Base-by-base conservation (phyloP, 805 yeast genomes). In the Candida khao-thaluensis region DNA sequence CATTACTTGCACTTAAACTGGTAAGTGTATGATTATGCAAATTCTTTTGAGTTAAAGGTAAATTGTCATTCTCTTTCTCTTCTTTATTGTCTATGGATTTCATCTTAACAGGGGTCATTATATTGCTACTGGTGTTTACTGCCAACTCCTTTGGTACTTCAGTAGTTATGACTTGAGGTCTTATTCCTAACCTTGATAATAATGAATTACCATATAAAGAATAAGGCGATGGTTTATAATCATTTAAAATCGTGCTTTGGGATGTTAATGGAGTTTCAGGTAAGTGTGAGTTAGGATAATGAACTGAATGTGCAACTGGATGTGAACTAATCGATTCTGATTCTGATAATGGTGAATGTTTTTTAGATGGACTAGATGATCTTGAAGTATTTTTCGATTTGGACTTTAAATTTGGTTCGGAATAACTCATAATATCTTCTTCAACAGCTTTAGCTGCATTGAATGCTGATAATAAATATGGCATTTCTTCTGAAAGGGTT, bases 381-480 rank as follows among this genome's bases (percentile, higher is more conserved):
- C 24, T 7, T n/a, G n/a, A n/a, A n/a, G n/a, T n/a, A n/a, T n/a
- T n/a, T 7, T 28, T 28, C 3, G 18, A 28, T 7, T 5, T 20
- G 17, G 48, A 53, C 20, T 54, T 56, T 17, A 52, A 11, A 56
- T 37, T 49, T 47, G 45, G 34, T 17, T 20, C 35, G n/a, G 27
- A 5, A 14, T 47, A 58, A 39, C 53, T 49, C 23, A 48, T 47
- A 2, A 60, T 47, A 43, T 79, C 86, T 45, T 74, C 74, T 41
- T 79, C 83, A 11, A 78, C 60, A 25, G 69, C 74, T 46, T 71
- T 77, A 2, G 82, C 84, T 43, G 78, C 76, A 53, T 77, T 74
- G 52, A 82, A 83, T 12, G 87, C 89, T 16, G 76, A 67, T 72
- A 82, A 66, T 51, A 83, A 58, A 42, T 72, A 73, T 1, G 91